phyloP scores from a whole-genome alignment of 148 eudicot genomes.

The Bassia scoparia region DNA sequence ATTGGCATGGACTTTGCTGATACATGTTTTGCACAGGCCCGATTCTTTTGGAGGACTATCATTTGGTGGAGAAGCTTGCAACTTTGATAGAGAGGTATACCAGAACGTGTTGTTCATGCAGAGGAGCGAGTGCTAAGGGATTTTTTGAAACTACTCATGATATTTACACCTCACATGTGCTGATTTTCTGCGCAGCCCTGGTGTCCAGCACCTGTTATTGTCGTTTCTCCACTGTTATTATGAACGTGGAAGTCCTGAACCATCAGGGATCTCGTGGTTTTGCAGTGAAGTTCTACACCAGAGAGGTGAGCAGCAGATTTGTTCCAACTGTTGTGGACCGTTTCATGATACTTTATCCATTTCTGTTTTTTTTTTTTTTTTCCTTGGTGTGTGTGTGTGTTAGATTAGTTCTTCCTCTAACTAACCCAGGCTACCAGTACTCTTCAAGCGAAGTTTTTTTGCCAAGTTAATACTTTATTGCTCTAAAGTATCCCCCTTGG shows the following conservation, averaged over 20 bases:
- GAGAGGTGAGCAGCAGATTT: conserved; percentile 56
- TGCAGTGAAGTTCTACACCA: conserved; percentile 93
- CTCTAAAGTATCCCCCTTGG: not conserved
- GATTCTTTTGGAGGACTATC: conserved; percentile 74
- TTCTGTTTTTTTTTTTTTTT: not conserved
- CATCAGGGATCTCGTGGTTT: conserved; percentile 89
- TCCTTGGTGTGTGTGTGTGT: too few species aligned
- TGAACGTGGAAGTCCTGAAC: conserved; percentile 99
- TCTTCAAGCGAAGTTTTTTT: too few species aligned
- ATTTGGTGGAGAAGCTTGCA: conserved; percentile 77
- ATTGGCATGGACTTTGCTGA: conserved; percentile 4
- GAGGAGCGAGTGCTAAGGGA: conserved; percentile 79
- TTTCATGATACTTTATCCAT: not conserved
- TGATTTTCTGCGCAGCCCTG: conserved; percentile 87
- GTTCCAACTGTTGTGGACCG: not conserved
- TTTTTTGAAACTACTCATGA: conserved; percentile 91
- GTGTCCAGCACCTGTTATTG: conserved; percentile 93
- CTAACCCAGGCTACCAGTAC: too few species aligned
- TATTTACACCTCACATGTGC: conserved; percentile 74
- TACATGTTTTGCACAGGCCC: conserved; percentile 42
- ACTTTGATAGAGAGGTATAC: conserved; percentile 73
- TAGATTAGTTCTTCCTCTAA: not conserved
- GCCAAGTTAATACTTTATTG: too few species aligned
- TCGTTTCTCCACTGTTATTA: conserved; percentile 95
- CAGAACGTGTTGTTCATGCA: conserved; percentile 88